Evolutionary conservation across 768 basidiomycete genomes (phyloP), one percentile per base, ranked within the genome.

Genomic region (Tulasnella sp.): DNA sequence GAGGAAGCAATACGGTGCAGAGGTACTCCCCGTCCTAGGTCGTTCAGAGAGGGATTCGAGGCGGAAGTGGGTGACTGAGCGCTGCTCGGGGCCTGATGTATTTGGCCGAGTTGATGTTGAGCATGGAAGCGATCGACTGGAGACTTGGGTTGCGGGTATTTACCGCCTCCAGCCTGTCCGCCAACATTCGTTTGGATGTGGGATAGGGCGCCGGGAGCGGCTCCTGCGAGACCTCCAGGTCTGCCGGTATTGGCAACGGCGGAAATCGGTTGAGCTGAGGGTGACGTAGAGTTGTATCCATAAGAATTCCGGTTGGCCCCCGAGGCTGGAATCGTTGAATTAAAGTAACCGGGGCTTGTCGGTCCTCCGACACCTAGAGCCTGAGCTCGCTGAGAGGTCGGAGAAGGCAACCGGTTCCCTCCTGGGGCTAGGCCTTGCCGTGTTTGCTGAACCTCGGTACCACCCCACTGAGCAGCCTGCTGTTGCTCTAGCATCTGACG

Each of bases 1-100:
- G 91, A 90, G 16, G 92, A 83, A 0, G 96, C 92, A 57, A 99
- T 91, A 71, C 92, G 84, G 82, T 92, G 90, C 23, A 98, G 88
- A 0, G 96, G 95, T 0, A 98, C 89, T 46, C 97, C 97, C 82
- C 92, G 92, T 73, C 97, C 96, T 32, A 97, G 90, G 15, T 95
- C 89, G 51, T 81, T 84, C 46, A 89, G 82, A 23, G 80, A 73
- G n/a, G 81, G 37, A n/a, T 32, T 32, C 26, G 79, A 18, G 51
- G 32, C 44, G 11, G 44, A 48, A 23, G 75, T 61, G 2, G 75
- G 55, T 57, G 57, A 61, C n/a, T 75, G 75, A 37, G 73, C 44
- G 23, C 48, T 55, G 57, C 26, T 67, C 37, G 57, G 75, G 16
- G 29, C 48, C 23, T 75, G 75, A 35, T 35, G 48, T 6, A 51